Evolutionary conservation across 352 stramenopile genomes (phyloP), one percentile per base, ranked within the genome.

Genomic region (Pythium plurisporium): DNA sequence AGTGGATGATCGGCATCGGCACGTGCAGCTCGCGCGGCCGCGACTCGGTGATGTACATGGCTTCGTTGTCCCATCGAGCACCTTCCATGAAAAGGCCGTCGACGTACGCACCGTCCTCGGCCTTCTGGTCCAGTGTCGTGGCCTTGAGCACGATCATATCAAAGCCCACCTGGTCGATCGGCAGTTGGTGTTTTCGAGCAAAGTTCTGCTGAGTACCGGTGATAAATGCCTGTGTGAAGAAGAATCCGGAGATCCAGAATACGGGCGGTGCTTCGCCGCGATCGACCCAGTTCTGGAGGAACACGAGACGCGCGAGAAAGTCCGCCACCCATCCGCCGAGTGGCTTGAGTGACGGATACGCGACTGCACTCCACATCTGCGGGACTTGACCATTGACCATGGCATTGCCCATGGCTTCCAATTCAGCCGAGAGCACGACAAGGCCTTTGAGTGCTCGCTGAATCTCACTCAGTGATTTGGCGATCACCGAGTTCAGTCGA

Each of bases 201-300:
- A 86, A 98, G 62, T 97, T 98, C 57, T 98, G 91, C 52, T 96
- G 77, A 5, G 89, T 98, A 42, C 91, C 91, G 3, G 91, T 97
- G 62, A 98, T 96, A 55, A 98, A 98, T 0, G 90, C 90, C 62
- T 97, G 91, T 19, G 91, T 96, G 73, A 97, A 98, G 70, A 96
- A 97, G 72, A 97, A 97, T 0, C 91, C 92, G 15, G 82, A 96
- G 48, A 98, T 89, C 92, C 92, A 98, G 56, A 91, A 98, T 38
- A 97, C 86, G 0, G 76, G 73, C 0, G 92, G 92, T 1, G 89
- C 75, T 14, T 68, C 54, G 14, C 85, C 75, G 6, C 76, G 74
- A 27, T 86, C 79, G 49, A 97, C 70, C 91, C 91, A 98, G 37
- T 76, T 60, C 46, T 90, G 75, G 5, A 96, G 55, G 57, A 92